A percentile compares a stretch with the other conserved stretches of the same genome.
Evolutionary conservation across 495 filamentous ascomycete species (phyloP).

Genomic region (Oleoguttula mirabilis): DNA sequence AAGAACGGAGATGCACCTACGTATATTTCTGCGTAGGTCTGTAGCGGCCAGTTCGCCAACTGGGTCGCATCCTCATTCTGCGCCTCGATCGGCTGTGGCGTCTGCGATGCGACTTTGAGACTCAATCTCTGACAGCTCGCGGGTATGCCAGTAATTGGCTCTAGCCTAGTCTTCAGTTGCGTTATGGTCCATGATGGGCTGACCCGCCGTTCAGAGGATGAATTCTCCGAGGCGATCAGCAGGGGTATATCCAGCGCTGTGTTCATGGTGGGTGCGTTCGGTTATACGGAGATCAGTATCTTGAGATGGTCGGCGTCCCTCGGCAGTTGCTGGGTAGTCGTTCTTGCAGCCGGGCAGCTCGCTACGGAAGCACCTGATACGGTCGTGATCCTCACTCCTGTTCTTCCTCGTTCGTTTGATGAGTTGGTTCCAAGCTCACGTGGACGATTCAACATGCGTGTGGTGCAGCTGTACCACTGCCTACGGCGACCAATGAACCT

Average conservation of each 20-base stretch:
- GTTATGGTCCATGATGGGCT: constrained; percentile 85
- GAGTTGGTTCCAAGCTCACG: too few relatives aligned
- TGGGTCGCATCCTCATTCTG: constrained; percentile 54
- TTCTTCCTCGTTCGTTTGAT: too few relatives aligned
- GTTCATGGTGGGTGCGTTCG: constrained; percentile 14
- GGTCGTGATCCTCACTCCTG: too few relatives aligned
- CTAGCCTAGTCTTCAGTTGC: constrained; percentile 77
- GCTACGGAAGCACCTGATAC: not conserved
- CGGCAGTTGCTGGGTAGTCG: too few relatives aligned
- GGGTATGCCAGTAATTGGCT: constrained; percentile 87
- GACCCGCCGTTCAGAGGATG: constrained; percentile 72
- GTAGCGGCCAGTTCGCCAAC: constrained; percentile 50
- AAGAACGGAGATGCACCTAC: constrained; percentile 38
- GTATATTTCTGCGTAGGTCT: constrained; percentile 62
- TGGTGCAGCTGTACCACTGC: too few relatives aligned
- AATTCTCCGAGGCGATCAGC: constrained; percentile 64
- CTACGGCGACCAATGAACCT: too few relatives aligned
- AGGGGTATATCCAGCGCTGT: constrained; percentile 60
- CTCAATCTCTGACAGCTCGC: constrained; percentile 63
- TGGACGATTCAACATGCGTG: too few relatives aligned
- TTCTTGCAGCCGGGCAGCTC: too few relatives aligned
- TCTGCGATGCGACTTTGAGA: constrained; percentile 45
- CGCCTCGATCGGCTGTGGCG: constrained; percentile 46
- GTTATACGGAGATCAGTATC: too few relatives aligned
- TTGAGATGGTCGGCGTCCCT: too few relatives aligned